Evolutionary conservation across 2,329 filamentous ascomycete species (phyloP).

Genomic region (Ophiognomonia clavigignenti-juglandacearum): DNA sequence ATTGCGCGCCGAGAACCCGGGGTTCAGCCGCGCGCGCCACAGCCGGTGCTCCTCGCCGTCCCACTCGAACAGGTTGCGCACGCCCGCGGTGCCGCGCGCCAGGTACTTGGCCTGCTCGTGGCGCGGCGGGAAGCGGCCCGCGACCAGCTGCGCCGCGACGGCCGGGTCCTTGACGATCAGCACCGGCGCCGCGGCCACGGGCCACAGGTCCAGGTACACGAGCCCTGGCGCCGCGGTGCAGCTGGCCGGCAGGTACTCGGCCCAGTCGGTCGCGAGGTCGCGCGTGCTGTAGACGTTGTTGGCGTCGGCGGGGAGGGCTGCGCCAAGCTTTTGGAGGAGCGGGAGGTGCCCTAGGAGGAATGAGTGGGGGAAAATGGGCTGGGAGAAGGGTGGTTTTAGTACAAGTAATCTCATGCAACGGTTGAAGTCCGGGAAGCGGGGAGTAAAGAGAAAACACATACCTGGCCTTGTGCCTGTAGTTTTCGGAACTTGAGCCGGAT

Average conservation of each 20-base stretch:
- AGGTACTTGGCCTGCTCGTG: slow-evolving; percentile 5
- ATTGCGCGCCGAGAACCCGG: slow-evolving; percentile 5
- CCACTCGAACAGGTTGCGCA: slow-evolving; percentile 4
- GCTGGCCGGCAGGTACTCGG: slow-evolving; percentile 13
- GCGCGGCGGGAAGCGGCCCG: slow-evolving; percentile 6
- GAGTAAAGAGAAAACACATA: not conserved
- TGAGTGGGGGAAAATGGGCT: not conserved
- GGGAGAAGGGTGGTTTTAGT: not conserved
- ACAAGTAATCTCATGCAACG: not conserved
- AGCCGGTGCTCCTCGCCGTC: slow-evolving; percentile 6
- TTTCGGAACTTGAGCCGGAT: slow-evolving; percentile 1
- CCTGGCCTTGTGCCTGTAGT: slow-evolving; percentile 1
- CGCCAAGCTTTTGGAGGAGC: not conserved
- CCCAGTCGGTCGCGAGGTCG: slow-evolving; percentile 9
- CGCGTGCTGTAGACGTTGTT: not conserved
- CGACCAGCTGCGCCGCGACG: not conserved
- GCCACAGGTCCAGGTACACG: slow-evolving; percentile 21
- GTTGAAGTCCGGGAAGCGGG: not conserved
- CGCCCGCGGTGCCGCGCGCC: not conserved
- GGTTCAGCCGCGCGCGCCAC: slow-evolving; percentile 7
- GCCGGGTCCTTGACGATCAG: slow-evolving; percentile 5
- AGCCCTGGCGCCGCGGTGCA: slow-evolving; percentile 12
- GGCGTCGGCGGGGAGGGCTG: slow-evolving; percentile 1
- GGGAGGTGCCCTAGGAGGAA: slow-evolving; percentile 2
- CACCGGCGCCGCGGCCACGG: slow-evolving; percentile 14